These are phyloP conservation scores for Coemansia furcata DNA, from an alignment of 192 early-diverging fungal genomes.

Conservation along the genomic window DNA sequence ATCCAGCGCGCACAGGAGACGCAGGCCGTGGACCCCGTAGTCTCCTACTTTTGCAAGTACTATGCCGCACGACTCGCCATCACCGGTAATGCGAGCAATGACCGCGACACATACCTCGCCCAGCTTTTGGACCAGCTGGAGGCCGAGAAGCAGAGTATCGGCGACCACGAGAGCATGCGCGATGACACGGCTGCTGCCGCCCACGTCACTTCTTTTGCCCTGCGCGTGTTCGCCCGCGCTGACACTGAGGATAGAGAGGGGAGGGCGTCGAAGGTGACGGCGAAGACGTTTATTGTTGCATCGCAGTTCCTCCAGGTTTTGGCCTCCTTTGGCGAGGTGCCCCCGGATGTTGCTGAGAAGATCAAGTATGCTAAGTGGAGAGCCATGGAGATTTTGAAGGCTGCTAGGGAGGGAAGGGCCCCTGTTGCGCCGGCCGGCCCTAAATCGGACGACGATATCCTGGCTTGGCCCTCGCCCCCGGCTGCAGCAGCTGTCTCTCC, in stretches of 20 bases:
- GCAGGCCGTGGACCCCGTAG: slow-evolving; percentile 73
- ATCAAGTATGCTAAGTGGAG: slow-evolving; percentile 97
- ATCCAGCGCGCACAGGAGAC: slow-evolving; percentile 85
- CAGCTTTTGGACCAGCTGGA: slow-evolving; percentile 80
- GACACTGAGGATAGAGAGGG: slow-evolving; percentile 90
- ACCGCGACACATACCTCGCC: slow-evolving; percentile 60
- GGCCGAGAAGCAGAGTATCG: slow-evolving; percentile 65
- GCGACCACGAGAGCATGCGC: slow-evolving; percentile 64
- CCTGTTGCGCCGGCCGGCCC: slow-evolving; percentile 44
- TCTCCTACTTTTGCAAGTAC: slow-evolving; percentile 89
- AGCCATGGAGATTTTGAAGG: slow-evolving; percentile 91
- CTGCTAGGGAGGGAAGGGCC: slow-evolving; percentile 76
- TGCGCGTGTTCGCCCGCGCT: slow-evolving; percentile 84
- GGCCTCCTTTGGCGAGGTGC: slow-evolving; percentile 77
- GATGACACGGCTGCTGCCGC: slow-evolving; percentile 75
- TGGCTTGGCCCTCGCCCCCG: slow-evolving; percentile 36
- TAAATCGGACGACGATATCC: neutral
- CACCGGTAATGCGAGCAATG: slow-evolving; percentile 49
- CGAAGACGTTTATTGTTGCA: slow-evolving; percentile 84
- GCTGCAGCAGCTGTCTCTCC: neutral
- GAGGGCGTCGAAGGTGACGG: slow-evolving; percentile 77
- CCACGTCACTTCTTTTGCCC: slow-evolving; percentile 86
- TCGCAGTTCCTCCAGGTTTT: slow-evolving; percentile 88
- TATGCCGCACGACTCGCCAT: slow-evolving; percentile 85
- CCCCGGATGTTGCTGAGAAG: slow-evolving; percentile 71